Conservation (phyloP, 2,329 filamentous ascomycete species). For the Piedraia hortae region DNA sequence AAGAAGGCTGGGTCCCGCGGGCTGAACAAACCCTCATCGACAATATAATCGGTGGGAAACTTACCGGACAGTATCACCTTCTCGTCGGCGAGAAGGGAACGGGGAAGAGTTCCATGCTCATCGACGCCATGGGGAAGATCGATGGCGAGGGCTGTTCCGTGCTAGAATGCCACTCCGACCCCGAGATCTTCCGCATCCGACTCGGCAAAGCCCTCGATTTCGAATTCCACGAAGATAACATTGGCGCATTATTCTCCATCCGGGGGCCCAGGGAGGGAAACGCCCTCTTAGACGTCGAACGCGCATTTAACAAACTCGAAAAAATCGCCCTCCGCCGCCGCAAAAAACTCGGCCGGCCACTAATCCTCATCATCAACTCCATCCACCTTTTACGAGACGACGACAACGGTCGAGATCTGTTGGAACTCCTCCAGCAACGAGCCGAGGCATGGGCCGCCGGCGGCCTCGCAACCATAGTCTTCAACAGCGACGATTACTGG, state of each 20-base stretch:
- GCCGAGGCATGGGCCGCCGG: conserved; percentile 91
- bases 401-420: conserved; percentile 70
- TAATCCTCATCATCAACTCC: conserved; percentile 86
- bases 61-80: conserved; percentile 64
- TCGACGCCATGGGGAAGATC: conserved; percentile 84
- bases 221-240: conserved; percentile 94
- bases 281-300: conserved; percentile 78
- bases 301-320: conserved; percentile 90
- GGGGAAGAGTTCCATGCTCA: conserved; percentile 86
- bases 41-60: conserved; percentile 46
- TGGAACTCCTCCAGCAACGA: conserved; percentile 83
- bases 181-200: conserved; percentile 80
- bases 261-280: conserved; percentile 76
- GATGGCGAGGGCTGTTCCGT: conserved; percentile 75
- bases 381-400: conserved; percentile 78
- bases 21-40: conserved; percentile 63
- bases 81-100: conserved; percentile 88
- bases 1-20: conserved; percentile 47
- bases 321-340: conserved; percentile 64
- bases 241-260: conserved; percentile 86
- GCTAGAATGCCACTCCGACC: conserved; percentile 86
- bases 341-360: conserved; percentile 31
- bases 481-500: conserved; percentile 97
- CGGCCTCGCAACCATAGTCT: conserved; percentile 69
- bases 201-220: conserved; percentile 86